Evolutionary conservation across 768 basidiomycete genomes (phyloP), one percentile per base, ranked within the genome.

Genomic region (Naganishia vishniacii): DNA sequence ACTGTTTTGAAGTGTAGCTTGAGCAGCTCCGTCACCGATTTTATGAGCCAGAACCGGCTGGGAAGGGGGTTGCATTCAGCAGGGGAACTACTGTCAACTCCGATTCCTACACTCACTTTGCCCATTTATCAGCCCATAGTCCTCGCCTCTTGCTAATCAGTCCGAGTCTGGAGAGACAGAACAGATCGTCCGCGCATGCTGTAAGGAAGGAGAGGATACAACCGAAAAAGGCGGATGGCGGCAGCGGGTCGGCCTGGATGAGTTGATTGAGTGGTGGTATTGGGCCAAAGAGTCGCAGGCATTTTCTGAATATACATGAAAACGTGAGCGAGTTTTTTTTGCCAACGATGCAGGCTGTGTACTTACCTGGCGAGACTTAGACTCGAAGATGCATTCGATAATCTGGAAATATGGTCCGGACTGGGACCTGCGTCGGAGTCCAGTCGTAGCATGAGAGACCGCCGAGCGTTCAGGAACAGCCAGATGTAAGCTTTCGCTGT

Each of bases 81-180:
- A 20, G 29, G 49, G 20, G 11, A n/a, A 18, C n/a, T n/a, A n/a
- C n/a, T n/a, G n/a, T n/a, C n/a, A n/a, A n/a, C n/a, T n/a, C n/a
- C n/a, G 25, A 13, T 28, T 8, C 8, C n/a, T 29, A 20, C 13
- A 62, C 61, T 6, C 32, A 62, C 61, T 63, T 63, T 7, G 62
- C 62, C 62, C 62, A 63, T 25, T 63, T 63, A 41, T 63, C 62
- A 4, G 62, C 62, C 62, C 62, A 63, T n/a, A 41, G 11, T 1
- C 62, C 62, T 45, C 28, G 26, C 16, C 49, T 20, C 18, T 63
- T 63, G 26, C 42, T 45, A 4, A 63, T 29, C 3, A 63, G 40
- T 6, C 62, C 62, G 28, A 63, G 49, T 25, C 28, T 53, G 16
- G 62, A 63, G n/a, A 63, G 40, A 26, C 62, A 63, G 41, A 41